Evolutionary conservation across 805 yeast species (phyloP), one percentile per base, ranked within the genome.

Genomic region (Sungouiella blattae): DNA sequence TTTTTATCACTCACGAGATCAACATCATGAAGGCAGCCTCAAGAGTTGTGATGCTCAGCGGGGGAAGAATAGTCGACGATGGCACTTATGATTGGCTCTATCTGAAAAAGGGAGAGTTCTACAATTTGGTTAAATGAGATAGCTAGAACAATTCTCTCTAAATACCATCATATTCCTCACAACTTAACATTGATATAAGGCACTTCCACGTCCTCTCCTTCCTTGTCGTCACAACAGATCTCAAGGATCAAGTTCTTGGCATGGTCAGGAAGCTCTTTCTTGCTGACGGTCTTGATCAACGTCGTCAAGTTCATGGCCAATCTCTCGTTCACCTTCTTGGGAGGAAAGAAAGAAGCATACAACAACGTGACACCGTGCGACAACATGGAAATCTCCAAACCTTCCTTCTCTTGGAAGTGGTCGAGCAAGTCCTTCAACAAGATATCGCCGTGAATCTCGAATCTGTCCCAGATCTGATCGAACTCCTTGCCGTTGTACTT

Each of bases 401-500:
- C 95, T 62, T 93, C 95, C 35, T 86, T 71, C 40, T 79, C 69
- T 57, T 84, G 73, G 63, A 93, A 93, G 50, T 82, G 71, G 39
- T 80, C 83, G 39, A 91, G 62, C 41, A 89, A 69, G 44, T 82
- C 80, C 53, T 77, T 76, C 48, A 89, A 73, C 9, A 93, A 86
- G 34, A 86, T 63, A 53, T 89, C 82, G 36, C 89, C 89, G 37
- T 77, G 55, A 33, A 91, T 64, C 51, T 83, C 91, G 60, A 91
- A 91, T 59, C 98, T 77, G 54, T 87, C 96, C 98, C 98, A 93
- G 52, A 91, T 87, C 61, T 74, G 78, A 62, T 93, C 98, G 53
- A 86, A 83, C 45, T 71, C 72, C 57, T 83, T 85, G 27, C 67
- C 73, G 52, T 88, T 88, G 63, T 88, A 89, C 57, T 82, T 78